Base-by-base conservation (phyloP, 2,329 filamentous ascomycete species). In the Colletotrichum spinosum region DNA sequence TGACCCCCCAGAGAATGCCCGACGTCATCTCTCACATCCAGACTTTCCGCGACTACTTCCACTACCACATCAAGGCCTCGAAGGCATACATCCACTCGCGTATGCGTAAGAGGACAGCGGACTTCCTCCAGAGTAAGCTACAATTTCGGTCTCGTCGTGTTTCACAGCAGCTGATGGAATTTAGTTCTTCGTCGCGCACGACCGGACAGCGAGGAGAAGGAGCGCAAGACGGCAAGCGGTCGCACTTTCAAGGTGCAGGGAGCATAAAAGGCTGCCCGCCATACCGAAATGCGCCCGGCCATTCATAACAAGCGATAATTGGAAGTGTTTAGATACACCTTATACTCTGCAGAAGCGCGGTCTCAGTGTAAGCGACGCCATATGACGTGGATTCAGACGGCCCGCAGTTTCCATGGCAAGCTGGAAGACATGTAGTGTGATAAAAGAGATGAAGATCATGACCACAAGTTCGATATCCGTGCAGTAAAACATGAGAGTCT, bases 41-140 rank as follows among this genome's bases (percentile, higher is more conserved):
- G 81, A 99, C 96, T 12, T 99, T 99, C 92, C 92, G 96, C 71
- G 96, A 99, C 77, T 99, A 99, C 81, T 99, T 99, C 86, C 96
- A 99, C 80, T 99, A 99, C 79, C 96, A 99, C 80, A 99, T 99
- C 82, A 99, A 99, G 83, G 97, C 96, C 37, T 97, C 94, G 68
- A 99, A 99, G 85, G 96, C 97, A 57, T 99, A 97, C 76, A 99
- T 99, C 70, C 96, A 99, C 85, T 97, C 94, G 39, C 89, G 97
- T 74, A 99, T 99, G 96, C 90, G 96, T 77, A 93, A 95, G 84
- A 89, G 96, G 78, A 99, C 97, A 9, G 96, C 96, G 54, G 97
- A 99, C 79, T 99, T 99, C 84, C 88, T 99, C 63, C 97, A 99
- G 87, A 93, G 93, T 95, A 83, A 76, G 85, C 72, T 39, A 41